Base-by-base conservation (phyloP, 352 stramenopile species). In the Phytophthora melonis region DNA sequence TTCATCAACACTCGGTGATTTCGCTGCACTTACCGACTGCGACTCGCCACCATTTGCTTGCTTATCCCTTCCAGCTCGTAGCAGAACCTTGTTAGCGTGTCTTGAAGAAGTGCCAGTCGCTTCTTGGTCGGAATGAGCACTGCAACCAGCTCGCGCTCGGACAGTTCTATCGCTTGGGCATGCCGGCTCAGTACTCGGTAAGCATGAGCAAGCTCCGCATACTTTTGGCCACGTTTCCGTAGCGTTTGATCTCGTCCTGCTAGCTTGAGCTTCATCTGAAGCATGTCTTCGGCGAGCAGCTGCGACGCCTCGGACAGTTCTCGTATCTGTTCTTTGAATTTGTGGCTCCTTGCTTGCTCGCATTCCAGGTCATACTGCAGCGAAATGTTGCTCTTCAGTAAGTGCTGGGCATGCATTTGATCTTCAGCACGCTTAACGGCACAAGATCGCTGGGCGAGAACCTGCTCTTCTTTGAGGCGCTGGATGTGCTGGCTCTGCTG, bases 51-150 rank as follows among this genome's bases (percentile, higher is more conserved):
- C 36, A 81, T 71, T 18, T 71, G 68, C 36, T 76, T 81, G 59
- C 57, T 79, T 4, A 87, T 58, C 11, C 76, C 66, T 50, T 87
- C 69, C 16, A 87, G 64, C 43, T 84, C 75, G 9, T 45, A 45
- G 32, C 78, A 80, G 5, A 87, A 75, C 39, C 57, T 52, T 23
- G 66, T 71, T 41, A 87, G 72, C 1, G 75, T 78, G 7, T 73
- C 63, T 39, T 83, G 73, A 30, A 87, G 63, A 55, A 68, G 61
- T 8, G 25, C 23, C 1, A 81, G 52, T 19, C 74, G 76, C 58
- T 78, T 84, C 50, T 80, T 77, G 34, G 63, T 76, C 39, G 75
- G 73, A 53, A 65, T 21, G 21, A 87, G 68, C 11, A 76, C 52
- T 5, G 49, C 57, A 8, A 78, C n/a, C n/a, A 84, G 43, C 19